Conservation (phyloP, 2,329 filamentous ascomycete genomes). For the Sphaerulina vaccinii region DNA sequence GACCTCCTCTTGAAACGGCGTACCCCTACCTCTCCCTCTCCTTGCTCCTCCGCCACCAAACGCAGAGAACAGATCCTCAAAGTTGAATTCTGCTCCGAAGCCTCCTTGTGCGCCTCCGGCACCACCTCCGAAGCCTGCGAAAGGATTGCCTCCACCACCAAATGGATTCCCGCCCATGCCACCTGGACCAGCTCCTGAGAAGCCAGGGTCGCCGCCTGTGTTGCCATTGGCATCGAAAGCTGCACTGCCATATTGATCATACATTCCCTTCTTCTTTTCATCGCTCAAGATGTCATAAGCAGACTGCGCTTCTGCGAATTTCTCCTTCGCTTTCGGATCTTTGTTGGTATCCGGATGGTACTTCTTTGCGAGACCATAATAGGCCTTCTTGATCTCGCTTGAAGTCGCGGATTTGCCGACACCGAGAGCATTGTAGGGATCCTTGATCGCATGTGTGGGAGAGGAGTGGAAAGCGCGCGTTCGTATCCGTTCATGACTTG, state of each 20-base stretch:
- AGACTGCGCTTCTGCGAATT: conserved; percentile 86
- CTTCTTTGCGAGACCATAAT: conserved; percentile 96
- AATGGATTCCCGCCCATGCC: conserved; percentile 55
- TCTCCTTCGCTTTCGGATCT: conserved; percentile 87
- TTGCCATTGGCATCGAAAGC: conserved; percentile 60
- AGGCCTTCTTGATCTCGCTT: conserved; percentile 94
- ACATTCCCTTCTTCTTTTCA: conserved; percentile 87
- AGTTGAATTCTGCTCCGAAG: conserved; percentile 71
- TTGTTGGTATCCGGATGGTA: conserved; percentile 98
- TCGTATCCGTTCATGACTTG: conserved; percentile 33
- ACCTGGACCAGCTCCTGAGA: conserved; percentile 63
- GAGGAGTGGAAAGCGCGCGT: conserved; percentile 63
- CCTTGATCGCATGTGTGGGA: conserved; percentile 54
- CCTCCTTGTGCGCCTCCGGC: conserved; percentile 41
- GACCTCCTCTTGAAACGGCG: conserved; percentile 75
- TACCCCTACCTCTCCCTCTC: conserved; percentile 50
- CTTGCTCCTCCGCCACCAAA: conserved; percentile 66
- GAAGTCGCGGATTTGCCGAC: conserved; percentile 78
- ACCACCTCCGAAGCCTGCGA: conserved; percentile 52
- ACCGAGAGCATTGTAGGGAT: conserved; percentile 85
- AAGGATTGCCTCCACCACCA: conserved; percentile 44
- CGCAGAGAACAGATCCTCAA: conserved; percentile 91
- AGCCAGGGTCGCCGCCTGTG: conserved; percentile 71
- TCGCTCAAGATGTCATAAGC: conserved; percentile 94
- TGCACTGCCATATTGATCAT: conserved; percentile 85